Evolutionary conservation across 192 early-diverging fungal species (phyloP).

Genomic region (Entomortierella parvispora): DNA sequence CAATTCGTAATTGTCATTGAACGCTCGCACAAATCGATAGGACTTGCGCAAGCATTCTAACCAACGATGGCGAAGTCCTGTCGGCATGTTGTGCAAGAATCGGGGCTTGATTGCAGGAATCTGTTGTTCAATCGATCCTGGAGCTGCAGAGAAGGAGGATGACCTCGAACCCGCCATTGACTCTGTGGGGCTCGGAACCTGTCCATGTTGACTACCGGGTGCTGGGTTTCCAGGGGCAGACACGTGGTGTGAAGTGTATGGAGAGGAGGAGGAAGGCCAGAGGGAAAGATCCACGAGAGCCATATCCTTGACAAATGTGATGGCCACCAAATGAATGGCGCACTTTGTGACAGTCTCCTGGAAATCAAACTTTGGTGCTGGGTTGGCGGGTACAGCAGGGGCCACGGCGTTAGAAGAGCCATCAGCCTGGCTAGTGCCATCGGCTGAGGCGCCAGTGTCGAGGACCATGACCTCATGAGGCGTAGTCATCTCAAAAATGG

Average conservation of each 20-base stretch:
- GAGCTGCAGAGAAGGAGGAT: constrained; percentile 27
- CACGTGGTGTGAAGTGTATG: constrained; percentile 67
- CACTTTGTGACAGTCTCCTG: constrained; percentile 91
- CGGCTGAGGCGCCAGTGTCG: constrained; percentile 27
- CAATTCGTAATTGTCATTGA: constrained; percentile 84
- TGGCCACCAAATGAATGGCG: constrained; percentile 86
- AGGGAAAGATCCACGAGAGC: constrained; percentile 67
- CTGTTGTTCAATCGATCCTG: constrained; percentile 16
- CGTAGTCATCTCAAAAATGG: constrained; percentile 86
- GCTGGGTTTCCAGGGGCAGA: constrained; percentile 14
- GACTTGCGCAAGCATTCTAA: constrained; percentile 86
- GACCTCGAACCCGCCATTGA: constrained; percentile 18
- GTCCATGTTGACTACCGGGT: neutral
- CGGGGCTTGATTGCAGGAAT: constrained; percentile 35
- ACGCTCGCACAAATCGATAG: constrained; percentile 83
- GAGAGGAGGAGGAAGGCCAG: constrained; percentile 55
- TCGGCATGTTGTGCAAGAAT: constrained; percentile 55
- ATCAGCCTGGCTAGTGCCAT: neutral
- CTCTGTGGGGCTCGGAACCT: constrained; percentile 6
- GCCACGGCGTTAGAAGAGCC: neutral
- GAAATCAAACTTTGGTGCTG: constrained; percentile 71
- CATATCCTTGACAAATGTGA: constrained; percentile 91
- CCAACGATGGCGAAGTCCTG: constrained; percentile 58
- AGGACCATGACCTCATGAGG: constrained; percentile 78
- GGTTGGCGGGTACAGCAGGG: neutral